phyloP scores from a whole-genome alignment of 371 early-diverging fungal genomes.

The Haplosporangium sp. region DNA sequence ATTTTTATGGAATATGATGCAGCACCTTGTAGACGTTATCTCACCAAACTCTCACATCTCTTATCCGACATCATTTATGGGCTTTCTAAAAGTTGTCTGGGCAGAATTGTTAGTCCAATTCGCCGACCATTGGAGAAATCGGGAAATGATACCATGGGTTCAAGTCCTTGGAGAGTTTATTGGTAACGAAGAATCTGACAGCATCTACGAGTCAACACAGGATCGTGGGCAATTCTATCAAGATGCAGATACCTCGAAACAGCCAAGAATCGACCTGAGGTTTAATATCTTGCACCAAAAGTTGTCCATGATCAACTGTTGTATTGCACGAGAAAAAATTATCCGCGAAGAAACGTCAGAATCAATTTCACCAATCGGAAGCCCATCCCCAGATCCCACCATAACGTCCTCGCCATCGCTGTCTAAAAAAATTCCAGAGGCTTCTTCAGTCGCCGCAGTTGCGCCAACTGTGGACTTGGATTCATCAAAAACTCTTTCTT shows the following conservation, averaged over 20 bases:
- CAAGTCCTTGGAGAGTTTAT: conserved; percentile 41
- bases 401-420: conserved; percentile 1
- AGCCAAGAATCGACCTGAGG: conserved; percentile 74
- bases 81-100: conserved; percentile 76
- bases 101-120: conserved; percentile 69
- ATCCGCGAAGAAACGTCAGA: neutral
- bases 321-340: conserved; percentile 67
- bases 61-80: conserved; percentile 65
- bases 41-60: conserved; percentile 60
- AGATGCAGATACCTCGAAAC: conserved; percentile 14
- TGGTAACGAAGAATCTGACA: neutral
- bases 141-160: conserved; percentile 66
- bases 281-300: conserved; percentile 88
- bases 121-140: conserved; percentile 75
- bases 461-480: neutral
- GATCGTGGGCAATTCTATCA: neutral
- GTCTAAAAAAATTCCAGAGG: neutral
- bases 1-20: conserved; percentile 76
- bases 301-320: conserved; percentile 92
- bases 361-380: neutral
- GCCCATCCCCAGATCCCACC: neutral
- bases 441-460: neutral
- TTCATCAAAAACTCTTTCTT: neutral
- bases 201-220: conserved; percentile 26
- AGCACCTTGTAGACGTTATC: conserved; percentile 64